Evolutionary conservation across 352 stramenopile genomes (phyloP).

Genomic region (Pythium myriotylum): DNA sequence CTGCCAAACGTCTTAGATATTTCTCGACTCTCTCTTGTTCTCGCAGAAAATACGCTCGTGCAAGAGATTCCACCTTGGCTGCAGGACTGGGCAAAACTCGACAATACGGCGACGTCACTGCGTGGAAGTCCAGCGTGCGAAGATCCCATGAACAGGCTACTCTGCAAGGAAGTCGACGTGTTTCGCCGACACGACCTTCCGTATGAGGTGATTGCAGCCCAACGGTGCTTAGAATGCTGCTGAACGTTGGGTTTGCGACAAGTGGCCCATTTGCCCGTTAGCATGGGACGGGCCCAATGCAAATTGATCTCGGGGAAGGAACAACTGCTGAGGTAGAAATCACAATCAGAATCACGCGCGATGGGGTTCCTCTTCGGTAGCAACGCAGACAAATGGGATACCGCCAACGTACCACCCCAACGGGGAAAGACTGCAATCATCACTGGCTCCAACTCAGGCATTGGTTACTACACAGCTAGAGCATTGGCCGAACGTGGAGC

Average conservation of each 20-base stretch:
- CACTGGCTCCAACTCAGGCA: conserved; percentile 59
- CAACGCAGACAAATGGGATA: conserved; percentile 1
- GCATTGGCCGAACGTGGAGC: conserved; percentile 31
- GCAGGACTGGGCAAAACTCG: not conserved
- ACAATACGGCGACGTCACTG: not conserved
- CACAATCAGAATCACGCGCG: too few relatives aligned
- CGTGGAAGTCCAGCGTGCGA: not conserved
- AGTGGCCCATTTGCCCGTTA: too few relatives aligned
- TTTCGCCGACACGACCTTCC: not conserved
- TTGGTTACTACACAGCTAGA: conserved; percentile 52
- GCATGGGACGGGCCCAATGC: too few relatives aligned
- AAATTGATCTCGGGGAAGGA: too few relatives aligned
- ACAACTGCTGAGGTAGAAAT: too few relatives aligned
- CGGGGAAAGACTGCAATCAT: conserved; percentile 56
- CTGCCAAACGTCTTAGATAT: too few relatives aligned
- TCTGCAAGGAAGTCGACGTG: not conserved
- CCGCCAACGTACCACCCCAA: conserved; percentile 12
- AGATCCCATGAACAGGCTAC: not conserved
- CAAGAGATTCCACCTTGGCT: too few relatives aligned
- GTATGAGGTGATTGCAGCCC: not conserved
- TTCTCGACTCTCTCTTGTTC: too few relatives aligned
- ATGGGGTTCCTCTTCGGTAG: too few relatives aligned
- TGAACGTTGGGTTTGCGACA: too few relatives aligned
- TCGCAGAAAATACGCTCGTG: too few relatives aligned
- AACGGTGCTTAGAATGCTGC: too few relatives aligned